phyloP scores from a whole-genome alignment of 495 filamentous ascomycete genomes.

The Penicillium samsonianum region DNA sequence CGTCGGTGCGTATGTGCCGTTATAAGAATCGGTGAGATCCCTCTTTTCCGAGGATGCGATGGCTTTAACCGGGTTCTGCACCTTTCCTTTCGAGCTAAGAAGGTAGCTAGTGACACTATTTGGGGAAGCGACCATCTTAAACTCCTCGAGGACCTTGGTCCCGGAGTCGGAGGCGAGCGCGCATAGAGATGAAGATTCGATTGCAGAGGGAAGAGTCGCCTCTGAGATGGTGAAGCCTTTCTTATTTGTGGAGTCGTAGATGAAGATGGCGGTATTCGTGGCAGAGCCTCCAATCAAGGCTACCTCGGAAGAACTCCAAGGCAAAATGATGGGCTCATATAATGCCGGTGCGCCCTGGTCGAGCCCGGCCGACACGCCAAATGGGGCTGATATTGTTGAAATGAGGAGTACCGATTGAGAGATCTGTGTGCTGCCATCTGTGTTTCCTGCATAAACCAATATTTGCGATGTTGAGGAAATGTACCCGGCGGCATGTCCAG shows the following conservation, averaged over 20 bases:
- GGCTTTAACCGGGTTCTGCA: conserved; percentile 35
- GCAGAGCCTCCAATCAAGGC: conserved; percentile 74
- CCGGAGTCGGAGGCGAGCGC: conserved; percentile 69
- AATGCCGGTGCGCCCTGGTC: conserved; percentile 60
- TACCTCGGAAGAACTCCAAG: conserved; percentile 71
- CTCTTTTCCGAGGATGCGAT: conserved; percentile 42
- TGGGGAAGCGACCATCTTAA: conserved; percentile 75
- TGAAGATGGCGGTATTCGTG: conserved; percentile 66
- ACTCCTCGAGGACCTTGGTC: conserved; percentile 73
- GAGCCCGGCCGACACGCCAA: conserved; percentile 52
- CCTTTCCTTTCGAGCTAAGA: conserved; percentile 46
- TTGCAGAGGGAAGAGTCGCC: conserved; percentile 56
- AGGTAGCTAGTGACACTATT: conserved; percentile 72
- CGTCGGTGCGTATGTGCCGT: conserved; percentile 68
- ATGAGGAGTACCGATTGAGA: conserved; percentile 80
- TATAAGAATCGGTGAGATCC: conserved; percentile 70
- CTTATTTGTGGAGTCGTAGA: conserved; percentile 48
- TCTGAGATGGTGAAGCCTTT: conserved; percentile 66
- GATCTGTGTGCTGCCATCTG: conserved; percentile 50
- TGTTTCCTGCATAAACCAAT: conserved; percentile 77
- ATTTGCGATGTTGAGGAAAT: conserved; percentile 69
- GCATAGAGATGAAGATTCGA: conserved; percentile 61
- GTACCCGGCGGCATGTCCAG: conserved; percentile 75
- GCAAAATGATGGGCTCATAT: conserved; percentile 68
- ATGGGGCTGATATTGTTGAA: conserved; percentile 55